These are phyloP conservation scores for Yarrowia bubula DNA, from an alignment of 805 yeast genomes.

Conservation along the genomic window DNA sequence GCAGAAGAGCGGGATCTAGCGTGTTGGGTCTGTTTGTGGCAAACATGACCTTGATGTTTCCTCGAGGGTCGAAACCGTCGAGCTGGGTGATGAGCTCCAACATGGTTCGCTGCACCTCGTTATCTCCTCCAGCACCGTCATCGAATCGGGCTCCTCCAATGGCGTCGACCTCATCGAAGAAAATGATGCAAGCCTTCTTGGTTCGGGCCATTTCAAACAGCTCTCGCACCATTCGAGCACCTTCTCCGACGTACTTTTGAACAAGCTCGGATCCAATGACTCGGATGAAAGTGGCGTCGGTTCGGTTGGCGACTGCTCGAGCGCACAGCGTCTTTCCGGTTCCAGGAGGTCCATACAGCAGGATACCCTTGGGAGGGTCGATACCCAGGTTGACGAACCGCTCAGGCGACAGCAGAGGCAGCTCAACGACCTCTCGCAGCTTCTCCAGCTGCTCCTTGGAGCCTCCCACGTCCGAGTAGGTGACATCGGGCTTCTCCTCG, in stretches of 20 bases:
- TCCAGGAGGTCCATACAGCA: constrained; percentile 97
- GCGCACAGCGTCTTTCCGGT: constrained; percentile 99
- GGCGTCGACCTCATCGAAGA: constrained; percentile 98
- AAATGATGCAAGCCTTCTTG: constrained; percentile 95
- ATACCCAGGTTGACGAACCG: constrained; percentile 95
- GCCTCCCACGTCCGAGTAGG: constrained; percentile 98
- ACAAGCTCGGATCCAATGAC: constrained; percentile 98
- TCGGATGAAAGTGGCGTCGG: constrained; percentile 97
- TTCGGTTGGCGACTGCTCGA: constrained; percentile 97
- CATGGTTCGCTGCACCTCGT: constrained; percentile 99
- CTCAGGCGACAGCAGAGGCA: constrained; percentile 92
- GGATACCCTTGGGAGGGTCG: constrained; percentile 98
- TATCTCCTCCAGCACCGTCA: constrained; percentile 99
- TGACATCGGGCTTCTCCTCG: constrained; percentile 96
- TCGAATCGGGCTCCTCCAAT: constrained; percentile 99
- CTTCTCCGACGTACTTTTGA: constrained; percentile 98
- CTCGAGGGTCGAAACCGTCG: constrained; percentile 98
- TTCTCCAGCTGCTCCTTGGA: constrained; percentile 98
- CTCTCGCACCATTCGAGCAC: constrained; percentile 99
- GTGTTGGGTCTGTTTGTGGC: constrained; percentile 99
- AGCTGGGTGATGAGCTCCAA: constrained; percentile 94
- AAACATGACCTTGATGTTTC: constrained; percentile 98
- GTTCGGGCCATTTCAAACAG: constrained; percentile 98
- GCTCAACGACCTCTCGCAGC: constrained; percentile 91
- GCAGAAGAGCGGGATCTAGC: constrained; percentile 91